Evolutionary conservation across 1,284 basidiomycete genomes (phyloP).

Genomic region (Trametes polyzona): DNA sequence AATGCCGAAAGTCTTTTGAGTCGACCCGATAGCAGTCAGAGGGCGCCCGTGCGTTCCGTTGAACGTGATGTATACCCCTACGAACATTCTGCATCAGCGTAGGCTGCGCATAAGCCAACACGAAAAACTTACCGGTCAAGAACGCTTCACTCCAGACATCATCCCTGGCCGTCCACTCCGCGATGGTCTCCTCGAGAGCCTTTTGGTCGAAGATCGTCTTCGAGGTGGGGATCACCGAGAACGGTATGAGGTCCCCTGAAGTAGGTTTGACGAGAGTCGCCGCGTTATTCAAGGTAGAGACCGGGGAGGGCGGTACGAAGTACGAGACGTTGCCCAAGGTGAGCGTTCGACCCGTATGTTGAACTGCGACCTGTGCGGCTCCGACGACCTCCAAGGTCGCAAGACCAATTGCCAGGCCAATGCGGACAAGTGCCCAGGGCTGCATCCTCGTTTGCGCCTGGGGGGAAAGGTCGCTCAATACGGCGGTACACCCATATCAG

Average conservation of each 20-base stretch:
- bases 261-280: slow-evolving; percentile 7
- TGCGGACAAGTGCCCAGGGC: no score
- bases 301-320: slow-evolving; percentile 32
- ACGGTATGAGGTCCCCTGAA: slow-evolving; percentile 26
- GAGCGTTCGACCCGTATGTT: slow-evolving; percentile 28
- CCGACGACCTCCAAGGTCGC: neutral
- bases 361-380: slow-evolving; percentile 13
- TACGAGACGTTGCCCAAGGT: slow-evolving; percentile 31
- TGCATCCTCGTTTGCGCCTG: no score
- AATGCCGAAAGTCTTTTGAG: slow-evolving; percentile 21
- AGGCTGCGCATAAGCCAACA: no score
- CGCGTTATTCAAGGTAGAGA: slow-evolving; percentile 26
- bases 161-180: slow-evolving; percentile 25
- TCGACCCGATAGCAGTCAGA: slow-evolving; percentile 10
- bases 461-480: neutral
- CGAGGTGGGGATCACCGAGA: slow-evolving; percentile 33
- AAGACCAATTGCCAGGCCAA: neutral
- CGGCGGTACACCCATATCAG: neutral
- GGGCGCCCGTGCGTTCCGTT: slow-evolving; percentile 23
- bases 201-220: slow-evolving; percentile 21
- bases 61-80: slow-evolving; percentile 31
- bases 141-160: slow-evolving; percentile 36
- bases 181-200: slow-evolving; percentile 24
- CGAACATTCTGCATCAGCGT: neutral
- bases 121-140: slow-evolving; percentile 26